Evolutionary conservation across 345 rosid genomes (phyloP), one percentile per base, ranked within the genome.

Genomic region (Aquilaria malaccensis): DNA sequence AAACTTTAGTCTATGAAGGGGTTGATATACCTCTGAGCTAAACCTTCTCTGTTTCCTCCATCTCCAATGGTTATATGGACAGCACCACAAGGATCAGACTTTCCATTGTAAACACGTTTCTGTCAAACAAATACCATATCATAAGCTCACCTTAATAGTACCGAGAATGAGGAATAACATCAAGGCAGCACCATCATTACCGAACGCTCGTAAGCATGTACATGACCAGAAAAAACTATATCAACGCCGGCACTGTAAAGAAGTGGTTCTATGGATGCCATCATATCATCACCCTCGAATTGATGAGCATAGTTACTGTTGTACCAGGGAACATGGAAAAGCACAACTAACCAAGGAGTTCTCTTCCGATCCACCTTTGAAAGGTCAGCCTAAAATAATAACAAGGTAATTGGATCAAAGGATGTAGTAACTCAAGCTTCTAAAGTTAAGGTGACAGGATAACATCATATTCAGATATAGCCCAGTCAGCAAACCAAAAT

Each of bases 11-110:
- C 43, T 46, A 45, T n/a, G 11, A 6, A 2, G 64, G 57, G 41
- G 45, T 63, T 55, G 56, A 53, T 83, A 55, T 84, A 86, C 99
- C 68, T 81, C 52, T 58, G 78, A 61, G 96, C 97, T 72, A 94
- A 69, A 55, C 99, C 97, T 82, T 94, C 97, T 79, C 71, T 71
- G 75, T 94, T 90, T 58, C 99, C 99, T 61, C 99, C 99, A 77
- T 90, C 91, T 3, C 99, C 96, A 15, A 90, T 83, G 0, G 99
- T 86, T 69, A 90, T 81, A 79, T 95, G 92, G 52, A 91, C 74
- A 3, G 91, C 67, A 67, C 97, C 97, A 58, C 97, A 88, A 11
- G 72, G 78, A 77, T 88, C 85, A 32, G 77, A 72, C 53, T 67
- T 85, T 70, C 95, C 91, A 49, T 79, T 74, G 72, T 76, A 62